These are phyloP conservation scores for Cryptosporidium bovis DNA, from an alignment of 169 alveolate species.

Conservation along the genomic window DNA sequence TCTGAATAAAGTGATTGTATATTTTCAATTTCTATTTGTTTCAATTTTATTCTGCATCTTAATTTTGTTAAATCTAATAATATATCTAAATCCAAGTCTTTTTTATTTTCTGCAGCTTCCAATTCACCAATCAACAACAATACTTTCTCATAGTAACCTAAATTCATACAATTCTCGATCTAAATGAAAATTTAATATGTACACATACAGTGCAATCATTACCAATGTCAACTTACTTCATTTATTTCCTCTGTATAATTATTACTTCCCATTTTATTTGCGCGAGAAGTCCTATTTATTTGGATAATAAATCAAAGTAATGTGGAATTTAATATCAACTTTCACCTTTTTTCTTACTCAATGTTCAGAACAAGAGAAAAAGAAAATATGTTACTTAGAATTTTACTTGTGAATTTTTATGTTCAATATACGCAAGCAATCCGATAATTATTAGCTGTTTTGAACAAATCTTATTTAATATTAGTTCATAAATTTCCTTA, in stretches of 20 bases:
- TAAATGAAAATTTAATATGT: background rate
- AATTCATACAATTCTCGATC: slow-evolving; percentile 55
- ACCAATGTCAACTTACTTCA: slow-evolving; percentile 25
- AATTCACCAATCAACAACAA: slow-evolving; percentile 5
- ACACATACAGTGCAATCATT: background rate
- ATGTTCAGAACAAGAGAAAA: too few species aligned
- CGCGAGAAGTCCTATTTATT: background rate
- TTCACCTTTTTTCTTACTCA: too few species aligned
- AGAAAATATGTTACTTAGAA: too few species aligned
- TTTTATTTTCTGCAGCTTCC: background rate
- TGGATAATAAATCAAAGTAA: too few species aligned
- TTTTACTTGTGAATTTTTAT: too few species aligned
- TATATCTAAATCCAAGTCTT: slow-evolving; percentile 18
- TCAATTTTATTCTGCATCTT: slow-evolving; percentile 42
- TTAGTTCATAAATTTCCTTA: too few species aligned
- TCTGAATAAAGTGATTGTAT: slow-evolving; percentile 30
- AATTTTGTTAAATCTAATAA: slow-evolving; percentile 29
- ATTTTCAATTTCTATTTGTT: slow-evolving; percentile 30
- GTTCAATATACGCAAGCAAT: too few species aligned
- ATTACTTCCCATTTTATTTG: background rate
- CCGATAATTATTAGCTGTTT: too few species aligned
- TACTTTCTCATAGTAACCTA: slow-evolving; percentile 61
- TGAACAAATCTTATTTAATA: too few species aligned
- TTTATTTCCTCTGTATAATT: slow-evolving; percentile 32
- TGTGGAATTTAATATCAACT: too few species aligned